phyloP scores from a whole-genome alignment of 2,329 filamentous ascomycete genomes.

The Zalaria obscura region DNA sequence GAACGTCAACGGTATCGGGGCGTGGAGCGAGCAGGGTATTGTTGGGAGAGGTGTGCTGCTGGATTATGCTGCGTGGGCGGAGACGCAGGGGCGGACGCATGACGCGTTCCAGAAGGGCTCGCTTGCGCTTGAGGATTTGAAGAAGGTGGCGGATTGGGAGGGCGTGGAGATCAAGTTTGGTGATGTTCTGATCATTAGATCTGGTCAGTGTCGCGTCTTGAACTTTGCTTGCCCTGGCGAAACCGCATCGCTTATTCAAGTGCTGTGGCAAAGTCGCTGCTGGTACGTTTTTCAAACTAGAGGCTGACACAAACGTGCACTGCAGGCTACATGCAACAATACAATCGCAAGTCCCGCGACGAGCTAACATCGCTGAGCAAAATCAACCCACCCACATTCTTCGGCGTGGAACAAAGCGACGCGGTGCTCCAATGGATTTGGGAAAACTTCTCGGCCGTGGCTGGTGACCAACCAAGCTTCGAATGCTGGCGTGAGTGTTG shows the following conservation, averaged over 20 bases:
- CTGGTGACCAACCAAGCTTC: constrained; percentile 23
- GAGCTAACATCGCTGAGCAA: constrained; percentile 25
- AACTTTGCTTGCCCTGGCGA: neutral
- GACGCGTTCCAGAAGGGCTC: constrained; percentile 18
- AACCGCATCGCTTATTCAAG: no score
- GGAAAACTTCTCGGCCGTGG: constrained; percentile 23
- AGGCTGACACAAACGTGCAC: neutral
- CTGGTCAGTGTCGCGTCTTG: constrained; percentile 1
- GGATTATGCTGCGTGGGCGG: constrained; percentile 37
- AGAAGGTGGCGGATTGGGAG: constrained; percentile 30
- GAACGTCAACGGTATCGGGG: constrained; percentile 29
- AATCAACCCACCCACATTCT: constrained; percentile 27
- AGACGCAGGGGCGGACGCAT: constrained; percentile 24
- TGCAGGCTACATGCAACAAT: constrained; percentile 29
- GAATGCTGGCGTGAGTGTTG: constrained; percentile 19
- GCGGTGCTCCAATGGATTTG: constrained; percentile 28
- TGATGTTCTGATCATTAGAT: constrained; percentile 38
- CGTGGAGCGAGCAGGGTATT: constrained; percentile 39
- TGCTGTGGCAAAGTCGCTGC: no score
- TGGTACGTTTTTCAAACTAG: neutral
- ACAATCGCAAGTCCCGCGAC: constrained; percentile 21
- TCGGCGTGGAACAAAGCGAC: constrained; percentile 33
- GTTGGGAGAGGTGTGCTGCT: constrained; percentile 41
- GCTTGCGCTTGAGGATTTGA: constrained; percentile 25
- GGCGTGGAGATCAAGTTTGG: constrained; percentile 40